Percentiles rank a stretch among this genome's conserved stretches.
Evolutionary conservation across 495 filamentous ascomycete species (phyloP).

Genomic region (Xylaria nigripes): DNA sequence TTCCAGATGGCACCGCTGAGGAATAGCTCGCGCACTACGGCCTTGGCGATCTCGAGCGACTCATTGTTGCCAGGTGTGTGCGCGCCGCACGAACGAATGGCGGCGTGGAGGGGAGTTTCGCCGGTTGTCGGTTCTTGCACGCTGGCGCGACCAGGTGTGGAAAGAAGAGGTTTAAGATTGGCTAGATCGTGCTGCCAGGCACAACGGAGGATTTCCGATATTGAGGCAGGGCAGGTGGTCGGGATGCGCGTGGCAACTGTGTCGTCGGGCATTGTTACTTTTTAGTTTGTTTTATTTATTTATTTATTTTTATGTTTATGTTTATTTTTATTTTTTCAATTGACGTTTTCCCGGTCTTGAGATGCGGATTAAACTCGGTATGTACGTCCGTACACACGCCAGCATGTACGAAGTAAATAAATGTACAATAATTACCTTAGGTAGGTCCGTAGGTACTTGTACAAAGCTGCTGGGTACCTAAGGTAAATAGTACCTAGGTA

Average conservation of each 20-base stretch:
- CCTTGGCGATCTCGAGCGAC: conserved; percentile 50
- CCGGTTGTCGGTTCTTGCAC: conserved; percentile 79
- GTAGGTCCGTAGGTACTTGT: too few relatives aligned
- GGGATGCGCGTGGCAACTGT: conserved; percentile 38
- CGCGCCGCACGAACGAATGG: conserved; percentile 63
- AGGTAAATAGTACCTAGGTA: too few relatives aligned
- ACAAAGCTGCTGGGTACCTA: not conserved
- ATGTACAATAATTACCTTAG: not conserved
- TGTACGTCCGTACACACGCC: too few relatives aligned
- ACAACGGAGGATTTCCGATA: conserved; percentile 60
- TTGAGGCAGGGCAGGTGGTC: conserved; percentile 35
- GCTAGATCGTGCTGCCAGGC: conserved; percentile 74
- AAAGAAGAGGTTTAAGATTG: conserved; percentile 65
- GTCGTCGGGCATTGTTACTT: conserved; percentile 28
- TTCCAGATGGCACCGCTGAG: conserved; percentile 95
- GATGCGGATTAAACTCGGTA: too few relatives aligned
- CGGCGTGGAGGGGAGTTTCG: conserved; percentile 80
- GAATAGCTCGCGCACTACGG: conserved; percentile 68
- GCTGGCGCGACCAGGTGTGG: conserved; percentile 55
- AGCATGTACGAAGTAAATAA: too few relatives aligned
- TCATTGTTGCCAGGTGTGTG: not conserved
- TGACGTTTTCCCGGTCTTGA: not conserved
- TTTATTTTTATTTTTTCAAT: too few relatives aligned
- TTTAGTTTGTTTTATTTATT: not conserved
- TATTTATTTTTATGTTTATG: conserved; percentile 12